Base-by-base conservation (phyloP, 2,329 filamentous ascomycete genomes). In the Ceratocystis papillata region DNA sequence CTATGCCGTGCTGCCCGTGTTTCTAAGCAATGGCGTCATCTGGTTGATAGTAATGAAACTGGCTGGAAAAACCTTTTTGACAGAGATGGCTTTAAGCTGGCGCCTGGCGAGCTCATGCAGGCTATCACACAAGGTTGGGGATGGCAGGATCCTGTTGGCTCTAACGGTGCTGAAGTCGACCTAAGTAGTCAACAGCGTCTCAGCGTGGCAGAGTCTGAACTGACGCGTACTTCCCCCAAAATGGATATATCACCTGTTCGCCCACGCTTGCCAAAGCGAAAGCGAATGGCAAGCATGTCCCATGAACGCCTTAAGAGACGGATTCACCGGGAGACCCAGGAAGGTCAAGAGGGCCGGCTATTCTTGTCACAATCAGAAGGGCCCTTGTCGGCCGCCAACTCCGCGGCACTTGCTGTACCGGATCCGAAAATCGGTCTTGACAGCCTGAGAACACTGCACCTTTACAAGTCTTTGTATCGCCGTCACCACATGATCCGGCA, bases 401-500 rank as follows among this genome's bases (percentile, higher is more conserved):
- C 90, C 66, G 94, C 94, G n/a, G 87, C 87, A 2, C 74, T 86
- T 41, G 89, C 90, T 8, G 86, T 96, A 15, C 89, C 90, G 1
- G 88, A 93, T 72, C 91, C 91, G 5, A 82, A 87, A 55, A 79
- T 96, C 50, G 92, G 92, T 12, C 76, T 97, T 3, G 79, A 89
- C 2, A 88, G 86, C 71, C 78, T 99, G 44, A 85, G 88, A 59
- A 88, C 87, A 71, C 83, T 97, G 67, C 94, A 97, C 75, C 83
- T 99, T 1, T 97, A 90, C 82, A 99, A 99, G 75, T 96, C 93
- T 0, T 82, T 99, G 4, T 99, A 97, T 73, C 90, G 93, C 69
- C 87, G 94, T 8, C 92, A 97, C 73, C 84, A 94, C 75, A 87
- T 94, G 75, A 95, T 99, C 69, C 87, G 89, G 60, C 86, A 89